Conservation (phyloP, 257 asterid species). For the Linaria vulgaris region DNA sequence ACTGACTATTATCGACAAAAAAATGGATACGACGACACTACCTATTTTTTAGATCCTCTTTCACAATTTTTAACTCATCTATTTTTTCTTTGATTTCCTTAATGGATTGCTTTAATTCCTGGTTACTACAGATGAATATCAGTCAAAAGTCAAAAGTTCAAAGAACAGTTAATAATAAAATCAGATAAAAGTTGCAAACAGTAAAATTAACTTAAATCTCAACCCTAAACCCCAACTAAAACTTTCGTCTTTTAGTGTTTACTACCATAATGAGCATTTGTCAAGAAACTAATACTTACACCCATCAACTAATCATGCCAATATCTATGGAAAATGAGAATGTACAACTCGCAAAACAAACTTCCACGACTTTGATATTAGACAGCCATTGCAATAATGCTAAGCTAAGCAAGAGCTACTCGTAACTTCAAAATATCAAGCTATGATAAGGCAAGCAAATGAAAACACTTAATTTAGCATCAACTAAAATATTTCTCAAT, state of each 20-base stretch:
- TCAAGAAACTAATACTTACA: too few relatives aligned
- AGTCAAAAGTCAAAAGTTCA: background rate
- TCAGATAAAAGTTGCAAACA: background rate
- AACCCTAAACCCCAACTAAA: background rate
- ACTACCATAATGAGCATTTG: background rate
- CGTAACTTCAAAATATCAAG: too few relatives aligned
- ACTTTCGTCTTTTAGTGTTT: too few relatives aligned
- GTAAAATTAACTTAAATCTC: background rate
- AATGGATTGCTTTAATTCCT: constrained; percentile 64
- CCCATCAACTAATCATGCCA: background rate
- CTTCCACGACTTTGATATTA: too few relatives aligned
- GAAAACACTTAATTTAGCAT: background rate
- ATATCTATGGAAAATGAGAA: background rate
- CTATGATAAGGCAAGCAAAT: background rate
- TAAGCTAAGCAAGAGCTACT: too few relatives aligned
- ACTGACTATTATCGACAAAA: background rate
- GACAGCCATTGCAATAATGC: too few relatives aligned
- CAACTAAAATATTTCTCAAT: too few relatives aligned
- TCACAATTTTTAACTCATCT: constrained; percentile 65
- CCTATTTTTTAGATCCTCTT: constrained; percentile 83
- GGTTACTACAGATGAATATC: constrained; percentile 48
- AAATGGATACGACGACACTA: constrained; percentile 28
- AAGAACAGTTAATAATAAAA: background rate
- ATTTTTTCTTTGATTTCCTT: constrained; percentile 81
- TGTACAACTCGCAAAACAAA: background rate